Conservation (phyloP, 106 monocot species). For the Platanthera guangdongensis region DNA sequence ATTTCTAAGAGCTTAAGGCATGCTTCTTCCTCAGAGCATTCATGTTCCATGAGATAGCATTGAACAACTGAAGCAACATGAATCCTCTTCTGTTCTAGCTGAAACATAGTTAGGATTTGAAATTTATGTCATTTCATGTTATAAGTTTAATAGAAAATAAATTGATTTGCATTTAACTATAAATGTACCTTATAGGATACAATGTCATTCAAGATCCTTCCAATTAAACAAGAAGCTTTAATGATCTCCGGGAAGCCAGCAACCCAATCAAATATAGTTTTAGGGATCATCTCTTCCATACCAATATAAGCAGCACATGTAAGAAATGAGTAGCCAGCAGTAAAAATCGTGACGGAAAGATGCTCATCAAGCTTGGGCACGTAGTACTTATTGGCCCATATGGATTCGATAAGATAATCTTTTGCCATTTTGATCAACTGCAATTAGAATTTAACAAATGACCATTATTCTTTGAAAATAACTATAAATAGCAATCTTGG, state of each 20-base stretch:
- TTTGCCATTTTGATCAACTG: background rate
- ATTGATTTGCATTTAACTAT: background rate
- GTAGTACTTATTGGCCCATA: background rate
- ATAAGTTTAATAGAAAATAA: background rate
- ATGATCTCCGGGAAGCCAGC: background rate
- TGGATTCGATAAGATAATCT: background rate
- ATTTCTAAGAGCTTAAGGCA: background rate
- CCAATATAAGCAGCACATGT: conserved; percentile 2
- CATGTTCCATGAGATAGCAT: background rate
- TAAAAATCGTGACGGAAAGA: background rate
- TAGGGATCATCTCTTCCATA: background rate
- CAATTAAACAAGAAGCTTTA: background rate
- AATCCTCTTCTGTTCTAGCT: background rate
- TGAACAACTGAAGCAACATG: background rate
- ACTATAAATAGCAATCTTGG: too few species aligned
- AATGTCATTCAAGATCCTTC: background rate
- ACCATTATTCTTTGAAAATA: too few species aligned
- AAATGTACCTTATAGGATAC: background rate
- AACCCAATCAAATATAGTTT: background rate
- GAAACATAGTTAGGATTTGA: background rate
- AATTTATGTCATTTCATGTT: background rate
- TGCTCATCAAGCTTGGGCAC: conserved; percentile 4
- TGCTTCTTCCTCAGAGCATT: conserved; percentile 2
- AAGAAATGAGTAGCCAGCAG: conserved; percentile 3
- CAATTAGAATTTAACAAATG: background rate